phyloP scores from a whole-genome alignment of 2,329 filamentous ascomycete genomes.

The Colletotrichum kahawae region DNA sequence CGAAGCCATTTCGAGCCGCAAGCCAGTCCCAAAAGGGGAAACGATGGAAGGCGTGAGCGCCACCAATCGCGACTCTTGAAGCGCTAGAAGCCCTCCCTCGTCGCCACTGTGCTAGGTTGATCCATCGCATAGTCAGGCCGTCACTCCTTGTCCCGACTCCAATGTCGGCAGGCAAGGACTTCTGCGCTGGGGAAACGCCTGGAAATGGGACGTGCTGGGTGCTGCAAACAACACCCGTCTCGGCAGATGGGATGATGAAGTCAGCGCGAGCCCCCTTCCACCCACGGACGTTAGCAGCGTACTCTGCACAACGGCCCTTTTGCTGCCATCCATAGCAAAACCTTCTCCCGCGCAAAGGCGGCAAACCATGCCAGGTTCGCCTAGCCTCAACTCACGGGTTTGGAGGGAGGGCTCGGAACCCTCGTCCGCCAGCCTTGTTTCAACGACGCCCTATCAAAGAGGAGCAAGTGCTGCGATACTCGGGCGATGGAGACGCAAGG shows the following conservation, averaged over 20 bases:
- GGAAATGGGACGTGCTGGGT: background rate
- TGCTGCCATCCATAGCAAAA: background rate
- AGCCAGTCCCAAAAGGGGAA: background rate
- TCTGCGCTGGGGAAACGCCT: background rate
- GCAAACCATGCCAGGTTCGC: background rate
- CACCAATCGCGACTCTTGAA: background rate
- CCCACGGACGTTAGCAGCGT: background rate
- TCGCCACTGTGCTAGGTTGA: background rate
- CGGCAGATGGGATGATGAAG: conserved; percentile 9
- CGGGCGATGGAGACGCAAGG: background rate
- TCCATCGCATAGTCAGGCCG: background rate
- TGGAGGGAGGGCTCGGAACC: background rate
- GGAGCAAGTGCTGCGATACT: background rate
- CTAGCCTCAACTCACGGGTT: background rate
- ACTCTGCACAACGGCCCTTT: background rate
- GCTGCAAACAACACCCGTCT: conserved; percentile 11
- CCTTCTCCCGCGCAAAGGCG: background rate
- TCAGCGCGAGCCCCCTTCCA: background rate
- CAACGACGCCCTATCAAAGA: conserved; percentile 10
- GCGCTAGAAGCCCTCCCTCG: background rate
- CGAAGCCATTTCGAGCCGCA: background rate
- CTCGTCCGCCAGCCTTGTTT: conserved; percentile 8
- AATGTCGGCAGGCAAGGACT: background rate
- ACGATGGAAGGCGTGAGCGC: background rate
- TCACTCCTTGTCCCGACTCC: background rate